A percentile compares a stretch with the other conserved stretches of the same genome.
Conservation (phyloP, 352 stramenopile species). For the Aphanomyces euteiches region DNA sequence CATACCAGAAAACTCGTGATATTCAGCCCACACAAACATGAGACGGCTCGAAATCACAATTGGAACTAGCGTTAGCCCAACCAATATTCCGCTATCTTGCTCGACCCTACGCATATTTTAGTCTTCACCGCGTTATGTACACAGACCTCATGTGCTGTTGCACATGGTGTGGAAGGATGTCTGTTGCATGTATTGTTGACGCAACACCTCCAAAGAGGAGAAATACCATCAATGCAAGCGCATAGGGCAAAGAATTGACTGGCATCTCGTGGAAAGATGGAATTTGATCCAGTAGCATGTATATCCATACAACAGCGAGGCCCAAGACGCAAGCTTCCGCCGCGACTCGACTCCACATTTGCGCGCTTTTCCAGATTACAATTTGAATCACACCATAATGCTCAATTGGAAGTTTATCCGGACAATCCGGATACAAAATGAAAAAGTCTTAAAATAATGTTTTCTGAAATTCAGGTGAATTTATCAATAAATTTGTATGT, state of each 20-base stretch:
- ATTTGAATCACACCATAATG: background rate
- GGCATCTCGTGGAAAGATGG: background rate
- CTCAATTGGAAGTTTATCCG: background rate
- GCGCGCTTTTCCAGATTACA: too few species aligned
- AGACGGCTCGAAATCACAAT: conserved; percentile 60
- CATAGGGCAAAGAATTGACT: background rate
- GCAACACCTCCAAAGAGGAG: conserved; percentile 7
- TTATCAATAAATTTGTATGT: too few species aligned
- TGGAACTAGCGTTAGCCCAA: conserved; percentile 57
- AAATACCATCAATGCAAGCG: background rate
- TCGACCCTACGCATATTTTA: conserved; percentile 41
- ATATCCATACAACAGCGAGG: conserved; percentile 21
- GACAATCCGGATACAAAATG: background rate
- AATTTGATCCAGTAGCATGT: background rate
- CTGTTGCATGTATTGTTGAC: background rate
- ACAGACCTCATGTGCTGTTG: background rate
- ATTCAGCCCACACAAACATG: conserved; percentile 29
- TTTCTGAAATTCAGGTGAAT: too few species aligned
- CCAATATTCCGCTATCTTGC: conserved; percentile 49
- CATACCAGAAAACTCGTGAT: conserved; percentile 7
- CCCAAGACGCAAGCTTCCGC: conserved; percentile 26
- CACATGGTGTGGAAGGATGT: background rate
- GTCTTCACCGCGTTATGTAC: background rate
- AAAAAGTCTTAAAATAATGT: background rate
- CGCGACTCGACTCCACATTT: conserved; percentile 9